Percentiles rank a stretch among this genome's conserved stretches.
Conservation (phyloP, 2,329 filamentous ascomycete genomes). For the Calonectria pteridis region DNA sequence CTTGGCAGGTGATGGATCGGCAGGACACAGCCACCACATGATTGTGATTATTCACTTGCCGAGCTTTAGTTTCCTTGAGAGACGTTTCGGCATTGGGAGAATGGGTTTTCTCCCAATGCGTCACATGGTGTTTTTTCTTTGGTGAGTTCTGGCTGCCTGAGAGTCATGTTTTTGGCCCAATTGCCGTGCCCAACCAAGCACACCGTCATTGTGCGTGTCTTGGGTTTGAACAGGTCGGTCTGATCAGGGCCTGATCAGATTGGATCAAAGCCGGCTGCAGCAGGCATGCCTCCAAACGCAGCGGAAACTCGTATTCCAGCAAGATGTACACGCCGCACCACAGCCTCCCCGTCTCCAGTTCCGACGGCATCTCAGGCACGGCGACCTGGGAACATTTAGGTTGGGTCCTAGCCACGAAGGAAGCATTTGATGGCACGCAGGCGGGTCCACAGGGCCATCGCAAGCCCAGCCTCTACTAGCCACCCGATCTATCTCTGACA, state of each 20-base stretch:
- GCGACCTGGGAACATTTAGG: neutral
- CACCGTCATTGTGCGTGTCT: neutral
- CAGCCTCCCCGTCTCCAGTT: neutral
- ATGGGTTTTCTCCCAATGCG: neutral
- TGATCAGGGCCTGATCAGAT: too few relatives aligned
- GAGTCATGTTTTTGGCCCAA: neutral
- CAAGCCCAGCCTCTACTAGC: slow-evolving; percentile 1
- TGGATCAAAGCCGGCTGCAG: neutral
- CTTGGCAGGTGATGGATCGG: neutral
- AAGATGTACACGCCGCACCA: neutral
- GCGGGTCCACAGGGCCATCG: neutral
- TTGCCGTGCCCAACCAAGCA: neutral
- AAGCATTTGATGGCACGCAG: slow-evolving; percentile 1
- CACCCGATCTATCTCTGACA: neutral
- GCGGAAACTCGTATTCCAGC: neutral
- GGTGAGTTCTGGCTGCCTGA: neutral
- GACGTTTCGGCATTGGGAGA: neutral
- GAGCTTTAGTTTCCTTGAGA: neutral
- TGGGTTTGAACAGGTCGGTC: neutral
- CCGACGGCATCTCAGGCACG: neutral
- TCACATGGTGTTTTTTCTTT: neutral
- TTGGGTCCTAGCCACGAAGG: slow-evolving; percentile 3
- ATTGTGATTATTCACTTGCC: neutral
- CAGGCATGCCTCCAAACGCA: neutral
- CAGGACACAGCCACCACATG: neutral